Evolutionary conservation across 2,329 filamentous ascomycete genomes (phyloP), one percentile per base, ranked within the genome.

Genomic region (Colletotrichum cereale): DNA sequence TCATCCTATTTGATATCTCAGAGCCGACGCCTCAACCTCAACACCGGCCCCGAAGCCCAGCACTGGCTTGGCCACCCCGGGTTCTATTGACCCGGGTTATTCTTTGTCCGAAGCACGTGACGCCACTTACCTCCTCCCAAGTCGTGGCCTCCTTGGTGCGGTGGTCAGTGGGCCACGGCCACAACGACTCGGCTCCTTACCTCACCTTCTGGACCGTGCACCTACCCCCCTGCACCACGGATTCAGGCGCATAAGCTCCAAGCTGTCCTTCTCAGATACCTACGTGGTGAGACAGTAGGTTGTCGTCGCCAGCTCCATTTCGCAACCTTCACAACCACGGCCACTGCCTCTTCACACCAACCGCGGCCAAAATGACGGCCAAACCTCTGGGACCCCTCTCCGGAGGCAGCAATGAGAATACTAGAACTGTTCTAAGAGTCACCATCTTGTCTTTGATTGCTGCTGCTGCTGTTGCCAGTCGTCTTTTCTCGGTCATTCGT

Each of bases 401-500:
- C 80, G 91, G 93, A 86, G 93, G 93, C 81, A 92, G 90, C 80
- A 93, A 92, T 77, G 89, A 91, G 83, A 98, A 91, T 82, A 93
- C 94, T 74, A 91, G 95, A 82, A 92, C 94, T 75, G 84, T 98
- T 78, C 87, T 99, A 75, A 91, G 95, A 80, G 90, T 98, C 77
- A 88, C 97, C 79, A 99, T 99, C 84, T 90, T 99, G 77, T 88
- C 87, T 79, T 90, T 96, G 79, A 98, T 99, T 83, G 96, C 96
- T 75, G 95, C 90, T 70, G 95, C 96, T 74, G 95, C 96, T 76
- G 90, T 98, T 80, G 90, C 95, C 76, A 97, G 95, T 84, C 94
- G 96, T 84, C 88, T 99, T 76, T 99, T 99, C 88, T 98, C 95
- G 79, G 96, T 99, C 76, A 98, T 99, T 84, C 93, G 96, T 96